Evolutionary conservation across 305 asterid genomes (phyloP).

Genomic region (Plantago lanceolata): DNA sequence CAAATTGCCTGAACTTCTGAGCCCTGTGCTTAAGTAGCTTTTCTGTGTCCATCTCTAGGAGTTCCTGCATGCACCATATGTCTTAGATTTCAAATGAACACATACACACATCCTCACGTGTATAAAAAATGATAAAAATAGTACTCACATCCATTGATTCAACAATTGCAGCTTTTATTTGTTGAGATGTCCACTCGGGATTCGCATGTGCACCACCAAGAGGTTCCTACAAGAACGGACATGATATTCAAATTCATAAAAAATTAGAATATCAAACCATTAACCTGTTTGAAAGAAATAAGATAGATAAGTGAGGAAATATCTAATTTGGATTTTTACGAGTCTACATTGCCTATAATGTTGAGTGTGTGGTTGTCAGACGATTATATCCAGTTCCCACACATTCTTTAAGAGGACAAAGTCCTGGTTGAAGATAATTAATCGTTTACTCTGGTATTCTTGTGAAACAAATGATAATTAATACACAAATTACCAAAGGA

Average conservation of each 20-base stretch:
- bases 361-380: not conserved
- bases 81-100: slow-evolving; percentile 20
- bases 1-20: slow-evolving; percentile 67
- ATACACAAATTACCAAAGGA: not conserved
- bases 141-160: slow-evolving; percentile 87
- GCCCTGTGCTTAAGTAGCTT: slow-evolving; percentile 62
- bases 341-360: not conserved
- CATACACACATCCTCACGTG: not conserved
- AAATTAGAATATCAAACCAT: not conserved
- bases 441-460: not conserved
- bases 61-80: slow-evolving; percentile 54
- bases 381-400: not conserved
- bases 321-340: slow-evolving; percentile 1
- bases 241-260: slow-evolving; percentile 11
- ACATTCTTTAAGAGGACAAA: not conserved
- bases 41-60: slow-evolving; percentile 65
- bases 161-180: slow-evolving; percentile 72
- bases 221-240: slow-evolving; percentile 63
- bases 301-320: slow-evolving; percentile 1
- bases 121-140: slow-evolving; percentile 15
- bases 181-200: slow-evolving; percentile 66
- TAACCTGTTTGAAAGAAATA: not conserved
- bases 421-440: not conserved
- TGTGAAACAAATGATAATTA: not conserved
- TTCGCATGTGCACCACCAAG: slow-evolving; percentile 95